A percentile compares a stretch with the other conserved stretches of the same genome.
Conservation (phyloP, 352 stramenopile species). For the Globisporangium nodosum region DNA sequence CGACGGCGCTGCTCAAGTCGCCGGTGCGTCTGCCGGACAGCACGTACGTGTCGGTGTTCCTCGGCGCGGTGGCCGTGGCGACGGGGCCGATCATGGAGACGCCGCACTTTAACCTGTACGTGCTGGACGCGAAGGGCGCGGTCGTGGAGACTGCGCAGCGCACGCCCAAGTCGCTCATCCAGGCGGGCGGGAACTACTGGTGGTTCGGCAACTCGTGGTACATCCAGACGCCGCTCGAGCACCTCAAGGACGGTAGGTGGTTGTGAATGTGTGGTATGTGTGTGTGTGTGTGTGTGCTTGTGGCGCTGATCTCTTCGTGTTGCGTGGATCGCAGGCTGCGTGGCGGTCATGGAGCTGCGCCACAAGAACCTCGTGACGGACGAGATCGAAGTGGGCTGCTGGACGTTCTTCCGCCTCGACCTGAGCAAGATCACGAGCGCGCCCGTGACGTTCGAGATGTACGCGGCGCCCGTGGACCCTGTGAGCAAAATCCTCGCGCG, state of each 20-base stretch:
- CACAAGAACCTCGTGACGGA: conserved; percentile 80
- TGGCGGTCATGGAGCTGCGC: conserved; percentile 83
- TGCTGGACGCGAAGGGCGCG: conserved; percentile 66
- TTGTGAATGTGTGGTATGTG: background rate
- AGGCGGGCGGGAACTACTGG: conserved; percentile 83
- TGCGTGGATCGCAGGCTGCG: conserved; percentile 44
- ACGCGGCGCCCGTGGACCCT: conserved; percentile 75
- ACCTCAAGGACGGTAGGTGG: conserved; percentile 80
- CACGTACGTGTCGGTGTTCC: conserved; percentile 85
- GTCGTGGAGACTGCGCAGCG: conserved; percentile 69
- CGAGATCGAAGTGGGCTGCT: conserved; percentile 84
- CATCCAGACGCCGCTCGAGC: conserved; percentile 77
- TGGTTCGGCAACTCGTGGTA: conserved; percentile 89
- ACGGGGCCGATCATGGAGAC: conserved; percentile 85
- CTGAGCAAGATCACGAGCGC: conserved; percentile 86
- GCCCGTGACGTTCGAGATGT: conserved; percentile 87
- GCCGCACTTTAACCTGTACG: conserved; percentile 84
- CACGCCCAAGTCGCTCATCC: conserved; percentile 83
- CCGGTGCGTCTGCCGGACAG: conserved; percentile 59
- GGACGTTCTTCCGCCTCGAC: conserved; percentile 87
- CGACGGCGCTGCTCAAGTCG: conserved; percentile 37
- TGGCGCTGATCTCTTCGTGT: conserved; percentile 5
- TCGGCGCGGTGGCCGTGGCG: conserved; percentile 73
- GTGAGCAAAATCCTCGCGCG: conserved; percentile 84
- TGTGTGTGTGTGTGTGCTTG: conserved; percentile 1